phyloP scores from a whole-genome alignment of 768 basidiomycete genomes.

The Megacollybia marginata region DNA sequence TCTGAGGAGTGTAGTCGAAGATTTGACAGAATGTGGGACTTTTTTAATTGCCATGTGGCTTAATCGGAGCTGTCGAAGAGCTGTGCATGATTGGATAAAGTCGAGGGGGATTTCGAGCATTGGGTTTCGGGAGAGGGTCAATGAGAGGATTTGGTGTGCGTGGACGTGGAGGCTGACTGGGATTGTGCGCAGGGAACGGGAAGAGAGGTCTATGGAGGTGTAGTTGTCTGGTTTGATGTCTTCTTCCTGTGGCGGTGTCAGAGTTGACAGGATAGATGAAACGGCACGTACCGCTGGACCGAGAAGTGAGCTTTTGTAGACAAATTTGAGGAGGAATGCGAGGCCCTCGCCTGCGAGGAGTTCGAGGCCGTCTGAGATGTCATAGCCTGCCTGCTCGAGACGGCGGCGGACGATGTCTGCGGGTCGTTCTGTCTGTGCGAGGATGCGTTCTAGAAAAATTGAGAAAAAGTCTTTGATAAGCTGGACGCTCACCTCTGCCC shows the following conservation, averaged over 20 bases:
- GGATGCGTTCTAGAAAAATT: slow-evolving; percentile 59
- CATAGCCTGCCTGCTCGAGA: slow-evolving; percentile 86
- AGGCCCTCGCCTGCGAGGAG: slow-evolving; percentile 73
- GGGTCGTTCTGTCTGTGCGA: slow-evolving; percentile 76
- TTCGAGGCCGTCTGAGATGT: slow-evolving; percentile 70
- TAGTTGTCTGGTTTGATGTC: slow-evolving; percentile 64
- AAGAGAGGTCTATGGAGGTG: slow-evolving; percentile 76
- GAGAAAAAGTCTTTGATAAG: neutral
- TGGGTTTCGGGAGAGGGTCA: slow-evolving; percentile 89
- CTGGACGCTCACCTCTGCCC: slow-evolving; percentile 50
- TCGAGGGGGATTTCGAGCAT: slow-evolving; percentile 95
- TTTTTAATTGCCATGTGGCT: slow-evolving; percentile 93
- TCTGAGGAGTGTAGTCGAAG: slow-evolving; percentile 63
- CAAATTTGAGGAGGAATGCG: slow-evolving; percentile 81
- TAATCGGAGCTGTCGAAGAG: slow-evolving; percentile 77
- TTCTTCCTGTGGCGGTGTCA: slow-evolving; percentile 49
- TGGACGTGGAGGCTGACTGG: slow-evolving; percentile 82
- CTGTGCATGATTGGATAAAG: slow-evolving; percentile 85
- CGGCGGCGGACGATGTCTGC: slow-evolving; percentile 78
- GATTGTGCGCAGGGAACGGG: slow-evolving; percentile 75
- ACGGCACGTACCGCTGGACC: slow-evolving; percentile 46
- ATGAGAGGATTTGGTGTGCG: slow-evolving; percentile 74
- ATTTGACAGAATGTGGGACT: slow-evolving; percentile 77
- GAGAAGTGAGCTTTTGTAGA: slow-evolving; percentile 75
- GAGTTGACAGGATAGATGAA: neutral